Evolutionary conservation across 257 asterid genomes (phyloP), one percentile per base, ranked within the genome.

Genomic region (Nemophila menziesii): DNA sequence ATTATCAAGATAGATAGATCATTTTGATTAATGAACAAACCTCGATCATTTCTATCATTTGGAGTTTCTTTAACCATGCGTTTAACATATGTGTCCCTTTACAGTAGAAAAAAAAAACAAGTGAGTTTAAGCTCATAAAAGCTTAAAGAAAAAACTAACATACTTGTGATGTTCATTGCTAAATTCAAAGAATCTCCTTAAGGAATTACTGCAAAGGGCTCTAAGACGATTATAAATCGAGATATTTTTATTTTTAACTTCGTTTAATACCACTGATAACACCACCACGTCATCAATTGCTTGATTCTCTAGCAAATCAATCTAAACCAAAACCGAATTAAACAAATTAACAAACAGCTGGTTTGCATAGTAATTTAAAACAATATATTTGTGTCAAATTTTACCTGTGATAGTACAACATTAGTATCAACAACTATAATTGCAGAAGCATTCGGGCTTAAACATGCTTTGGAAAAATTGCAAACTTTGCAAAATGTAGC

Each of bases 11-110:
- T 20, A 22, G 1, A 54, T 3, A 20, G 5, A 9, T 47, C 11
- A 14, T n/a, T n/a, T n/a, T n/a, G 0, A 38, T 5, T 5, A 9
- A 38, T 38, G 43, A 51, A 49, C 68, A 55, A 49, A 89, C 98
- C 98, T 85, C 96, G 72, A 62, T 85, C 98, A 45, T 89, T 89
- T 67, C 94, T 74, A 56, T 89, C 98, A 61, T 84, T 89, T 4
- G 96, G 96, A 55, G 73, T 80, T 75, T 89, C 98, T 47, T 93
- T 94, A 0, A 71, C 58, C 66, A 68, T 78, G 22, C 63, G 74
- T 69, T 77, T 79, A 62, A 89, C 83, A 61, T 75, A 89, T 14
- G 98, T 89, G 63, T 84, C 96, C 86, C 96, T 84, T 63, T 9
- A 52, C 39, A 51, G 48, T n/a, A n/a, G n/a, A n/a, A n/a, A 50